Evolutionary conservation across 164 flowering plant species (phyloP).

Genomic region (Nymphaea thermarum): DNA sequence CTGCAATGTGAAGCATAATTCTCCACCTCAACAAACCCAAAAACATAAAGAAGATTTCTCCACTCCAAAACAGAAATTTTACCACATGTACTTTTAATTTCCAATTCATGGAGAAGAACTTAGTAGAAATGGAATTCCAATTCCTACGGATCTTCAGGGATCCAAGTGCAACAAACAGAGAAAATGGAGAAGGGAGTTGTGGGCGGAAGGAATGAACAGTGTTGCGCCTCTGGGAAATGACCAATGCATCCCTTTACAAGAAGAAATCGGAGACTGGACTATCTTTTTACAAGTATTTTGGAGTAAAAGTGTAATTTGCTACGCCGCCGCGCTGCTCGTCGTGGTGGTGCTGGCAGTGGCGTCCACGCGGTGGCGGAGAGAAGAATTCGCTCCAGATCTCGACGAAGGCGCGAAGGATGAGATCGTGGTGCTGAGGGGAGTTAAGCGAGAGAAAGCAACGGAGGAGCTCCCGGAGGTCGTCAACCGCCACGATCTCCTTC

Average conservation of each 20-base stretch:
- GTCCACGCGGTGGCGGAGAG: neutral
- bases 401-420: conserved; percentile 10
- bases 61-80: too few relatives aligned
- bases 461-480: conserved; percentile 11
- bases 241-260: neutral
- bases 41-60: too few relatives aligned
- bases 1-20: too few relatives aligned
- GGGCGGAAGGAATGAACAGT: too few relatives aligned
- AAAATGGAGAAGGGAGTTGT: too few relatives aligned
- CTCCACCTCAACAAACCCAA: too few relatives aligned
- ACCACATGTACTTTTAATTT: too few relatives aligned
- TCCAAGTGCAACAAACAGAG: too few relatives aligned
- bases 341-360: neutral
- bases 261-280: neutral
- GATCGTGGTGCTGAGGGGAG: conserved; percentile 10
- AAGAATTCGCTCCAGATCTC: conserved; percentile 14
- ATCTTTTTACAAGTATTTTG: neutral
- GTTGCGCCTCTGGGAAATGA: neutral
- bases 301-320: neutral
- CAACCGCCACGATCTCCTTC: conserved; percentile 10
- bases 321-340: neutral
- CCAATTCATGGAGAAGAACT: too few relatives aligned
- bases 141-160: too few relatives aligned
- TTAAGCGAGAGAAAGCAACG: conserved; percentile 7
- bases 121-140: too few relatives aligned